Percentiles rank a stretch among this genome's conserved stretches.
These are phyloP conservation scores for Pisolithus thermaeus DNA, from an alignment of 1,284 basidiomycete genomes.

Conservation along the genomic window DNA sequence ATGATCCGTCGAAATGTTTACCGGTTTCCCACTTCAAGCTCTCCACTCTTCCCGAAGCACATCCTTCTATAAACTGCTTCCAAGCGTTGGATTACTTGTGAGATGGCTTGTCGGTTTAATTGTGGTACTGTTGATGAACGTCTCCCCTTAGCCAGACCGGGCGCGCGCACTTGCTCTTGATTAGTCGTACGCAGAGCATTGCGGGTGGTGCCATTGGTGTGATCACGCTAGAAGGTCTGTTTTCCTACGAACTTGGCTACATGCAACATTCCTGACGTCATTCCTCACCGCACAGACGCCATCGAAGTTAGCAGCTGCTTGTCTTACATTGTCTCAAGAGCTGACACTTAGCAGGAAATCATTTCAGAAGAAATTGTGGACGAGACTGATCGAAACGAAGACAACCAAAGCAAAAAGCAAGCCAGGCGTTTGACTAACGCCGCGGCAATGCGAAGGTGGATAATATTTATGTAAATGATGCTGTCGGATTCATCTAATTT, in stretches of 20 bases:
- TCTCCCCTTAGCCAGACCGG: constrained; percentile 80
- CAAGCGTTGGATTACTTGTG: constrained; percentile 84
- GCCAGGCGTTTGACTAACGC: constrained; percentile 63
- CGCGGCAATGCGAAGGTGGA: constrained; percentile 76
- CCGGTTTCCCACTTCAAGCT: constrained; percentile 73
- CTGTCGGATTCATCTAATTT: neutral
- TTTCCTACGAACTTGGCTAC: neutral
- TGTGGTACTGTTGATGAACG: constrained; percentile 22
- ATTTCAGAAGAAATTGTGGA: constrained; percentile 87
- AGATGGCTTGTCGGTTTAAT: constrained; percentile 15
- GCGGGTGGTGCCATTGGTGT: constrained; percentile 83
- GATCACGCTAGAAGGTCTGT: constrained; percentile 68
- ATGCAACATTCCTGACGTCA: neutral
- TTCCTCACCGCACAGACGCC: constrained; percentile 41
- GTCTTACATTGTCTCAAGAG: no score
- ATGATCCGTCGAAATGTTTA: constrained; percentile 79
- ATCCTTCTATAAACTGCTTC: constrained; percentile 81
- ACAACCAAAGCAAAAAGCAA: constrained; percentile 69
- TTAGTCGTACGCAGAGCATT: constrained; percentile 78
- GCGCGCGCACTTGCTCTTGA: constrained; percentile 85
- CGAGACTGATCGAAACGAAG: constrained; percentile 84
- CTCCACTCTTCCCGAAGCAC: constrained; percentile 88
- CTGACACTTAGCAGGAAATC: constrained; percentile 52
- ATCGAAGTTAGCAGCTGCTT: constrained; percentile 45
- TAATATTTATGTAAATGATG: neutral